Evolutionary conservation across 495 filamentous ascomycete species (phyloP).

Genomic region (Aspergillus baeticus): DNA sequence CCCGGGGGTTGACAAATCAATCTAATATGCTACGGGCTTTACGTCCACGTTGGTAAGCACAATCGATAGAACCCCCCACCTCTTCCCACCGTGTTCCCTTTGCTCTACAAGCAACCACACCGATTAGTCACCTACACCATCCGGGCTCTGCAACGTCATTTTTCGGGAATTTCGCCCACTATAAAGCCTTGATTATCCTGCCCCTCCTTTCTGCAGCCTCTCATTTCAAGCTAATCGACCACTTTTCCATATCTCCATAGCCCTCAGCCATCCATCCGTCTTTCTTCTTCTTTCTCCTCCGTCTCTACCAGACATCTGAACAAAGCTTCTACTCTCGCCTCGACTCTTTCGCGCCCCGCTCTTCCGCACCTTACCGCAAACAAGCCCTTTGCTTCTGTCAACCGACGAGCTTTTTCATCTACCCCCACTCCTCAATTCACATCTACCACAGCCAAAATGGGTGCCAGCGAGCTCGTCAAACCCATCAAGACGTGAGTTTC

Average conservation of each 20-base stretch:
- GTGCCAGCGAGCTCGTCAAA: slow-evolving; percentile 33
- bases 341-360: slow-evolving; percentile 15
- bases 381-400: slow-evolving; percentile 22
- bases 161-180: slow-evolving; percentile 3
- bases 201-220: slow-evolving; percentile 23
- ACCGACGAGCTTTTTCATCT: slow-evolving; percentile 30
- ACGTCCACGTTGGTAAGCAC: slow-evolving; percentile 21
- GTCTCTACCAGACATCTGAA: slow-evolving; percentile 5
- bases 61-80: slow-evolving; percentile 3
- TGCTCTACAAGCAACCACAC: neutral
- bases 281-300: slow-evolving; percentile 16
- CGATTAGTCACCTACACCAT: slow-evolving; percentile 13
- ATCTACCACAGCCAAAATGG: slow-evolving; percentile 52
- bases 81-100: neutral
- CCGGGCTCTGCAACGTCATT: slow-evolving; percentile 21
- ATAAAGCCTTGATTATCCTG: slow-evolving; percentile 20
- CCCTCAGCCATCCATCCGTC: slow-evolving; percentile 23
- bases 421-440: slow-evolving; percentile 41
- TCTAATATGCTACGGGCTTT: slow-evolving; percentile 14
- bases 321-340: slow-evolving; percentile 6
- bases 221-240: slow-evolving; percentile 24
- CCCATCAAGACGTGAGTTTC: slow-evolving; percentile 33
- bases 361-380: slow-evolving; percentile 19
- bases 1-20: slow-evolving; percentile 20
- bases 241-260: slow-evolving; percentile 12